phyloP scores from a whole-genome alignment of 306 rosid species.

The Rosa lucieae region DNA sequence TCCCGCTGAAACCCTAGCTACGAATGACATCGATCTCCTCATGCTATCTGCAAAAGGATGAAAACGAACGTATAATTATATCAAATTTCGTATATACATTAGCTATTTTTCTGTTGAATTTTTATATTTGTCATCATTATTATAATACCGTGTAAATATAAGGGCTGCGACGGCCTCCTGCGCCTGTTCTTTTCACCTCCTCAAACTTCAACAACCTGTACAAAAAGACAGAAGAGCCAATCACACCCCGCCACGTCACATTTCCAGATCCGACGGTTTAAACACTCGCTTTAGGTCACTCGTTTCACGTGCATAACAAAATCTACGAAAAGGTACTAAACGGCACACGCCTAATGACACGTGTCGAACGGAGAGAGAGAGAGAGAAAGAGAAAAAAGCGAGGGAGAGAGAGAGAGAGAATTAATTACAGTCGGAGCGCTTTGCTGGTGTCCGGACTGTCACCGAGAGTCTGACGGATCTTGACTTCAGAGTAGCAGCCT shows the following conservation, averaged over 20 bases:
- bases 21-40: neutral
- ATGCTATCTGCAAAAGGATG: slow-evolving; percentile 28
- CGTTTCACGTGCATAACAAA: neutral
- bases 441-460: slow-evolving; percentile 98
- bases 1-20: neutral
- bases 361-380: neutral
- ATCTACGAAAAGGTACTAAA: neutral
- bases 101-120: neutral
- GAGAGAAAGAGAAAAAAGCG: neutral
- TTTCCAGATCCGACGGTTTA: neutral
- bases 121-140: neutral
- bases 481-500: slow-evolving; percentile 65
- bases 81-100: neutral
- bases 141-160: slow-evolving; percentile 30
- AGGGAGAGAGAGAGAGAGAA: slow-evolving; percentile 7
- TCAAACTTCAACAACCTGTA: slow-evolving; percentile 33
- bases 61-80: neutral
- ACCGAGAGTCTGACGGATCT: slow-evolving; percentile 75
- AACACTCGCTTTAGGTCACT: neutral
- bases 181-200: slow-evolving; percentile 36
- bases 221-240: neutral
- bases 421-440: slow-evolving; percentile 82
- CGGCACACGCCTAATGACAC: slow-evolving; percentile 2
- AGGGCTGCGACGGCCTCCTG: slow-evolving; percentile 40
- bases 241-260: neutral